These are phyloP conservation scores for Annona cherimola DNA, from an alignment of 164 flowering plant species.

Conservation along the genomic window DNA sequence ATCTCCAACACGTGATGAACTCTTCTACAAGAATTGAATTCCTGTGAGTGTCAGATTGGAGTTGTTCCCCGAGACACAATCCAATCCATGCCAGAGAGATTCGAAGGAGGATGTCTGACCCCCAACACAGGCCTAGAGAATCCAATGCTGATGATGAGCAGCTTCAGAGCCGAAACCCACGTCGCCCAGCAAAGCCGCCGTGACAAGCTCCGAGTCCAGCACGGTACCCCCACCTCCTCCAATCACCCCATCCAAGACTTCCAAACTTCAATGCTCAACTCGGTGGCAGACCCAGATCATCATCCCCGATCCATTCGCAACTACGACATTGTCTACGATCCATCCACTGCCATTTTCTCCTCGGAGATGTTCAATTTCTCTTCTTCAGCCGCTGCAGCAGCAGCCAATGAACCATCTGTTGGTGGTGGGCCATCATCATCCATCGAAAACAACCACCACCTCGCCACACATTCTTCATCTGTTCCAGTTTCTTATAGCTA, in stretches of 20 bases:
- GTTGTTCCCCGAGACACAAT: neutral
- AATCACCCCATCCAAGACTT: conserved; percentile 14
- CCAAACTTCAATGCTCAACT: conserved; percentile 17
- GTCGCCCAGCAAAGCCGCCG: conserved; percentile 76
- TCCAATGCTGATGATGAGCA: conserved; percentile 27
- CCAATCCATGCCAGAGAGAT: conserved; percentile 19
- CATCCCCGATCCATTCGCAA: conserved; percentile 20
- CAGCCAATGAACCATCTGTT: neutral
- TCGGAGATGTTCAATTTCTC: conserved; percentile 35
- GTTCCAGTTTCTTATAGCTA: conserved; percentile 14
- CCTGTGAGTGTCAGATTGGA: neutral
- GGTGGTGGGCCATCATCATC: conserved; percentile 6
- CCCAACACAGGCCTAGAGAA: conserved; percentile 8
- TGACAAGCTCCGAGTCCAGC: conserved; percentile 55
- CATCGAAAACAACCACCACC: neutral
- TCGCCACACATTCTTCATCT: conserved; percentile 9
- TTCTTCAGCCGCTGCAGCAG: conserved; percentile 1
- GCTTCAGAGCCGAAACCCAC: conserved; percentile 46
- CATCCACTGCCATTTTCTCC: conserved; percentile 16
- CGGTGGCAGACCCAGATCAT: conserved; percentile 20
- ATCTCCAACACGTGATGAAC: neutral
- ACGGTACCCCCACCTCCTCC: neutral
- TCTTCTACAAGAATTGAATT: too few species aligned
- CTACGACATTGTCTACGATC: conserved; percentile 23
- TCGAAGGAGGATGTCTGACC: conserved; percentile 12